These are phyloP conservation scores for Solanum habrochaites DNA, from an alignment of 257 asterid species.

Conservation along the genomic window DNA sequence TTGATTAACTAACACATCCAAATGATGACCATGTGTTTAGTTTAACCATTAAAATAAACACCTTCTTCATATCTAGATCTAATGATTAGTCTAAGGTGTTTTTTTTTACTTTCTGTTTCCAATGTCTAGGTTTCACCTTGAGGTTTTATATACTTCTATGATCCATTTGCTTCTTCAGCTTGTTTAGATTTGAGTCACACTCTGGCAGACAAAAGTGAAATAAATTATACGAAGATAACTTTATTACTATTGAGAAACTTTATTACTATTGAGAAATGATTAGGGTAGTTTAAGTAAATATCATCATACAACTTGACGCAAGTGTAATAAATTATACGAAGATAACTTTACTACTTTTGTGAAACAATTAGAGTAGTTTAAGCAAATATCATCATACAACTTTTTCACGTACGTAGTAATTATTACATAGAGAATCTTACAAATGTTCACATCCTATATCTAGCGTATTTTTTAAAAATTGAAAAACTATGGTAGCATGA, in stretches of 20 bases:
- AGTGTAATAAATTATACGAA: not conserved
- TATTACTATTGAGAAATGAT: not conserved
- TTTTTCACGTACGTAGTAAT: not conserved
- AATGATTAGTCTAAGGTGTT: not conserved
- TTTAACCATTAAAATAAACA: not conserved
- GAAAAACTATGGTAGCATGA: not conserved
- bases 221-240: not conserved
- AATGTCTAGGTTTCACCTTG: not conserved
- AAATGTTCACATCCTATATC: not conserved
- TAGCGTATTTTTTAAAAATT: not conserved
- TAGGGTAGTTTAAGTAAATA: not conserved
- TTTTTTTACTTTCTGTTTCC: slow-evolving; percentile 1
- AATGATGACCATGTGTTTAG: slow-evolving; percentile 17
- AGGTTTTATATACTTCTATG: not conserved
- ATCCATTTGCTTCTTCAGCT: not conserved
- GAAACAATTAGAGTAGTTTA: not conserved
- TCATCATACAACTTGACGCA: not conserved
- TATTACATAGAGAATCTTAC: not conserved
- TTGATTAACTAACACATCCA: slow-evolving; percentile 11
- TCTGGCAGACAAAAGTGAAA: not conserved
- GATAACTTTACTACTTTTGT: not conserved
- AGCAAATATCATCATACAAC: not conserved
- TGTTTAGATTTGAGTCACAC: not conserved
- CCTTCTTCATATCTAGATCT: not conserved
- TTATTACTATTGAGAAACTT: not conserved